Evolutionary conservation across 2,329 filamentous ascomycete genomes (phyloP).

Genomic region (Aspergillus eucalypticola): DNA sequence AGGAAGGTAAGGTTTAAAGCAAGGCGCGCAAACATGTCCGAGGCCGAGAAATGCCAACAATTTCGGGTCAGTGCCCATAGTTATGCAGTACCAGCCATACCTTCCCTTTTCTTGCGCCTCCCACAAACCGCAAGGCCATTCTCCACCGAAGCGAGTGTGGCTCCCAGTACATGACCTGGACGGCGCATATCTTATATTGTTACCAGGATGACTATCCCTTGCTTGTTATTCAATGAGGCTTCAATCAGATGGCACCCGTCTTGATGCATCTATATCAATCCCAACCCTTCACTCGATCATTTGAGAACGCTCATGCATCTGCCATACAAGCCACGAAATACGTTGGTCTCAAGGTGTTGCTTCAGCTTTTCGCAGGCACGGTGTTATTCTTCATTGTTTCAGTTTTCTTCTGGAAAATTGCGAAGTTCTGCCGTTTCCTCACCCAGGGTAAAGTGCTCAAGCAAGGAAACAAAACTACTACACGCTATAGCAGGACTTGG

Average conservation of each 20-base stretch:
- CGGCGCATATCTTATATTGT: slow-evolving; percentile 18
- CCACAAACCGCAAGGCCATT: neutral
- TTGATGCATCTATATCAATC: slow-evolving; percentile 26
- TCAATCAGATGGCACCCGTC: slow-evolving; percentile 34
- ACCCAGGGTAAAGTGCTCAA: slow-evolving; percentile 35
- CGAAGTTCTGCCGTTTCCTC: slow-evolving; percentile 38
- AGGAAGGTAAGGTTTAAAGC: no score
- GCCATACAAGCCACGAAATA: slow-evolving; percentile 26
- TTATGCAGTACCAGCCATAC: neutral
- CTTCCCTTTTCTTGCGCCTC: slow-evolving; percentile 3
- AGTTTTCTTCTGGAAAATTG: slow-evolving; percentile 43
- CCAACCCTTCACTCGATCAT: slow-evolving; percentile 27
- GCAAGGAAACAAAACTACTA: slow-evolving; percentile 31
- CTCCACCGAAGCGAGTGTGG: neutral
- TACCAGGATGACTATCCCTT: slow-evolving; percentile 21
- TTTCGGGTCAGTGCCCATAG: no score
- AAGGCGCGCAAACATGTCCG: no score
- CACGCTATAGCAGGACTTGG: slow-evolving; percentile 44
- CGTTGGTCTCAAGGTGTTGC: slow-evolving; percentile 33
- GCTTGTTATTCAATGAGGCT: slow-evolving; percentile 6
- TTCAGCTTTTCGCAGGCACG: slow-evolving; percentile 38
- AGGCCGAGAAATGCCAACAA: no score
- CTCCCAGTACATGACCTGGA: neutral
- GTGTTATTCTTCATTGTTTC: slow-evolving; percentile 40
- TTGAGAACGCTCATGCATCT: slow-evolving; percentile 25